Evolutionary conservation across 2,329 filamentous ascomycete species (phyloP).

Genomic region (Colletotrichum tropicale): DNA sequence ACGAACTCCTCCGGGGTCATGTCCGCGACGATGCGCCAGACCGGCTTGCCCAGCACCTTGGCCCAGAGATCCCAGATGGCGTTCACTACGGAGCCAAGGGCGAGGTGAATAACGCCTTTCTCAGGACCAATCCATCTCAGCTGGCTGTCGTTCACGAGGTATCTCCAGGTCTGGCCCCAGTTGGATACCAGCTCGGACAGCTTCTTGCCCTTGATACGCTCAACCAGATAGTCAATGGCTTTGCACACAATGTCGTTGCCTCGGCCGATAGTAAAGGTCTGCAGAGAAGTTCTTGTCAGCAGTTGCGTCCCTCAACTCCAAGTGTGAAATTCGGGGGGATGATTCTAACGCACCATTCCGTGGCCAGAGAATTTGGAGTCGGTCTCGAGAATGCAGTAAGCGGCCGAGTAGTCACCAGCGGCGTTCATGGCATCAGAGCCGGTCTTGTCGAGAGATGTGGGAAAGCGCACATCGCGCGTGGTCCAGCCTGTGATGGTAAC

Average conservation of each 20-base stretch:
- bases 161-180: constrained; percentile 89
- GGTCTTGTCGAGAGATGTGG: constrained; percentile 95
- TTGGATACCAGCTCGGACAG: constrained; percentile 78
- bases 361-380: constrained; percentile 75
- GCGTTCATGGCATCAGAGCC: constrained; percentile 97
- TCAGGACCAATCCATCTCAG: constrained; percentile 93
- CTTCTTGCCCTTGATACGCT: constrained; percentile 76
- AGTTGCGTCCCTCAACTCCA: not conserved
- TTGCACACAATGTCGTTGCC: constrained; percentile 92
- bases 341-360: constrained; percentile 69
- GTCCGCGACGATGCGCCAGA: constrained; percentile 88
- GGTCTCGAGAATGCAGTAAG: constrained; percentile 91
- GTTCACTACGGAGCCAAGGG: constrained; percentile 87
- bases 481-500: constrained; percentile 76
- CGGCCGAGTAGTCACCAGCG: constrained; percentile 88
- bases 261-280: constrained; percentile 84
- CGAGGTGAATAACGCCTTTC: constrained; percentile 93
- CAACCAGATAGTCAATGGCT: constrained; percentile 79
- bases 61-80: constrained; percentile 97
- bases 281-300: not conserved
- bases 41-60: constrained; percentile 82
- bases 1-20: constrained; percentile 91
- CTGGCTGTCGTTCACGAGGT: constrained; percentile 90
- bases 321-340: not conserved
- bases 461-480: constrained; percentile 78